Evolutionary conservation across 768 basidiomycete genomes (phyloP), one percentile per base, ranked within the genome.

Genomic region (Cystobasidium tubakii): DNA sequence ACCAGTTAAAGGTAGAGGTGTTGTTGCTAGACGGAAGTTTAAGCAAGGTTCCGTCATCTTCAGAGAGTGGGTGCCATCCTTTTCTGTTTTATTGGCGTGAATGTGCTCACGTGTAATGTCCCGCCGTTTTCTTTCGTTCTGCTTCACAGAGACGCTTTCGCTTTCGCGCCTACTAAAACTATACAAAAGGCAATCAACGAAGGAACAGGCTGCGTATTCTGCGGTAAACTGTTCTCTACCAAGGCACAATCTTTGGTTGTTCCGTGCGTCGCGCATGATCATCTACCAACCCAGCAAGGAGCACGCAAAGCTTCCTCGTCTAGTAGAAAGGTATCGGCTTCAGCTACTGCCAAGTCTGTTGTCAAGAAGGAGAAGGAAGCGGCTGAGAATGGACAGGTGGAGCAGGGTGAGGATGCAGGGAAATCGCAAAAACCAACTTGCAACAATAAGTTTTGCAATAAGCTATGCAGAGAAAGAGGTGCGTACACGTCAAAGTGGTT

Each of bases 391-490:
- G 17, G 21, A 60, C 29, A 60, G 13, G 33, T 12, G 13, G 57
- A 60, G 13, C 29, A 60, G 13, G 57, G 6, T 25, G 57, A 60
- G 17, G 33, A 60, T 27, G 13, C 29, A 6, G 23, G 6, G 23
- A 60, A 60, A 34, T 2, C 7, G 7, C 10, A 65, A 27, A 46
- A 46, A 12, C 36, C 39, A 31, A 43, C 21, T 46, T 71, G 69
- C 36, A 55, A 39, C 17, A 33, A 31, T 9, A 71, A 71, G 55
- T 71, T 57, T 36, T 71, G 69, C 69, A 71, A 55, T 44, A 71
- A 71, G 69, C 69, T 71, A 6, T 71, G 69, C 69, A 55, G 69
- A 25, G 69, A 71, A 7, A 53, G 55, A 34, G 23, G 69, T 71
- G 25, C 17, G 66, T 66, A n/a, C n/a, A n/a, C n/a, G n/a, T n/a